Evolutionary conservation across 2,329 filamentous ascomycete species (phyloP).

Genomic region (Verticillium zaregamsianum): DNA sequence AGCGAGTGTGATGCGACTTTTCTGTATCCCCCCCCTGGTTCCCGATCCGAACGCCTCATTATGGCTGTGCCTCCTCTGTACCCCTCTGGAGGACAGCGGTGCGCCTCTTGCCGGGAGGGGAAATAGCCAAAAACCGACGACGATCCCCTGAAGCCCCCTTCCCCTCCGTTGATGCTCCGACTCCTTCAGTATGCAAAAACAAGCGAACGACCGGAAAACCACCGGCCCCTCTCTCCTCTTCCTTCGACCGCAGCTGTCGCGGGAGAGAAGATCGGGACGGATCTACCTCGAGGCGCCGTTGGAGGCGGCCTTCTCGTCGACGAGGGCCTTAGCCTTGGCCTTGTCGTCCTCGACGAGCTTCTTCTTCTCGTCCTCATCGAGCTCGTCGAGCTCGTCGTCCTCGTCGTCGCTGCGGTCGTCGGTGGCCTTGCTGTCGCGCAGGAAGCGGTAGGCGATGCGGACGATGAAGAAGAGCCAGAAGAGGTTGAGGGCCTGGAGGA

Average conservation of each 20-base stretch:
- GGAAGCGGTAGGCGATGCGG: slow-evolving; percentile 68
- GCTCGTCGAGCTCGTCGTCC: slow-evolving; percentile 49
- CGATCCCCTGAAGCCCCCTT: not conserved
- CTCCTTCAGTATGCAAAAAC: not conserved
- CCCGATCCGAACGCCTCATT: not conserved
- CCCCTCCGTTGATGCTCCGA: not conserved
- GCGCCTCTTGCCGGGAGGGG: not conserved
- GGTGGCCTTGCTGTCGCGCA: slow-evolving; percentile 55
- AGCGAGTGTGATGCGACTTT: slow-evolving; percentile 1
- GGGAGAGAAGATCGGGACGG: no score
- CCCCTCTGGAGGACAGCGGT: not conserved
- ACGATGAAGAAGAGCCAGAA: slow-evolving; percentile 80
- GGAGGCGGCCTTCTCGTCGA: not conserved
- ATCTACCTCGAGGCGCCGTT: not conserved
- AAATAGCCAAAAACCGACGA: not conserved
- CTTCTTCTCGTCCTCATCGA: slow-evolving; percentile 19
- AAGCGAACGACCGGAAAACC: not conserved
- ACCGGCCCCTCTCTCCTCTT: not conserved
- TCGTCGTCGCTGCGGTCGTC: slow-evolving; percentile 71
- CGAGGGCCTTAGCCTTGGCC: not conserved
- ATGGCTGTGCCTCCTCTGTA: not conserved
- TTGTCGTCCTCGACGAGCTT: slow-evolving; percentile 1
- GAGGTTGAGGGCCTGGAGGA: slow-evolving; percentile 70
- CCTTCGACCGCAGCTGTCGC: not conserved
- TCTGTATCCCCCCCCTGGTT: not conserved